Percentiles rank a stretch among this genome's conserved stretches.
phyloP scores from a whole-genome alignment of 495 filamentous ascomycete species.

The Amorphotheca resinae region DNA sequence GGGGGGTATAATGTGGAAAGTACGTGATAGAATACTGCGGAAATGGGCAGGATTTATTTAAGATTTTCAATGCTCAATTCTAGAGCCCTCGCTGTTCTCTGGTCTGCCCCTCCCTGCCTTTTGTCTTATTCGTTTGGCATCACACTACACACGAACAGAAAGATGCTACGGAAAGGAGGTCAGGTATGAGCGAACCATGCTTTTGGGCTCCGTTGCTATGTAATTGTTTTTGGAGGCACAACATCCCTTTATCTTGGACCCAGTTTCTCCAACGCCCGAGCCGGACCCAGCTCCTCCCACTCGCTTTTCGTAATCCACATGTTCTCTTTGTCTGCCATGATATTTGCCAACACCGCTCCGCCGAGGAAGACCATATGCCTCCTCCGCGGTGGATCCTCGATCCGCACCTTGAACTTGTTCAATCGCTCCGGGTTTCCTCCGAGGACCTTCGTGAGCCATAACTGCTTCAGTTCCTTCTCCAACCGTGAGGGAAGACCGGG shows the following conservation, averaged over 20 bases:
- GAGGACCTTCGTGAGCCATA: conserved; percentile 91
- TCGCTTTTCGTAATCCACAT: conserved; percentile 98
- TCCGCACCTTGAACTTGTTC: conserved; percentile 97
- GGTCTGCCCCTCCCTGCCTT: too few relatives aligned
- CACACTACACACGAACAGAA: too few relatives aligned
- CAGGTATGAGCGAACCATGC: too few relatives aligned
- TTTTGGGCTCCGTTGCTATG: not conserved
- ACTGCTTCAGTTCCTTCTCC: conserved; percentile 97
- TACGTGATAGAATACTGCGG: too few relatives aligned
- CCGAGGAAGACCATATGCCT: conserved; percentile 99
- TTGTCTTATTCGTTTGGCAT: too few relatives aligned
- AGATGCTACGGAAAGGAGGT: too few relatives aligned
- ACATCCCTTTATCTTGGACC: conserved; percentile 49
- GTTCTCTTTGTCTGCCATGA: conserved; percentile 95
- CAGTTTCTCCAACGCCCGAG: conserved; percentile 78
- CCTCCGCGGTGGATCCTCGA: conserved; percentile 91
- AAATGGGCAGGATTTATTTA: too few relatives aligned
- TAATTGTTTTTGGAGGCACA: not conserved
- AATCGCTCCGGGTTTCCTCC: conserved; percentile 82
- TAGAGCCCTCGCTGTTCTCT: too few relatives aligned
- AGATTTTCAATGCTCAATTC: too few relatives aligned
- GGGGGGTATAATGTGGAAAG: too few relatives aligned
- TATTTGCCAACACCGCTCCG: conserved; percentile 91
- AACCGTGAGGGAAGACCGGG: conserved; percentile 85
- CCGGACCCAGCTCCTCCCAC: conserved; percentile 79